Percentiles rank a stretch among this genome's conserved stretches.
These are phyloP conservation scores for Chrysoporthe cubensis DNA, from an alignment of 2,329 filamentous ascomycete species.

Conservation along the genomic window DNA sequence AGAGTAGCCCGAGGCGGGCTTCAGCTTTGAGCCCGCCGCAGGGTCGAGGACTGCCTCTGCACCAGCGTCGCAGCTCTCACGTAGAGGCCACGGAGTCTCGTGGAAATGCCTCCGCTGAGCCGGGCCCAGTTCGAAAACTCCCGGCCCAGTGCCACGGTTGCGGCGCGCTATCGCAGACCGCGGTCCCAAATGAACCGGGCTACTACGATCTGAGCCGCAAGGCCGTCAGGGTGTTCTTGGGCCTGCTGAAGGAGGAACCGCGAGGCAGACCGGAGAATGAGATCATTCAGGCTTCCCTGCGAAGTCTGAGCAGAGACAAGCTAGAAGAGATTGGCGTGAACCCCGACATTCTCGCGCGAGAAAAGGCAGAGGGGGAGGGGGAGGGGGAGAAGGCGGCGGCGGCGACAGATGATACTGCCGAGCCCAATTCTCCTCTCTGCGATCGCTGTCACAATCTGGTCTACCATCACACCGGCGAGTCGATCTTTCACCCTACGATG, in stretches of 20 bases:
- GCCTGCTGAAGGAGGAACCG: constrained; percentile 35
- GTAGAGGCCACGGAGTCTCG: neutral
- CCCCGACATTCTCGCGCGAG: constrained; percentile 41
- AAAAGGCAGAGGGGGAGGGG: constrained; percentile 2
- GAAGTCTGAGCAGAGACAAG: constrained; percentile 45
- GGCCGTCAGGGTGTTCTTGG: constrained; percentile 54
- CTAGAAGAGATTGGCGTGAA: constrained; percentile 53
- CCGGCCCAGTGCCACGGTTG: constrained; percentile 67
- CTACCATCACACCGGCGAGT: constrained; percentile 72
- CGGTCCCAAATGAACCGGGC: constrained; percentile 56
- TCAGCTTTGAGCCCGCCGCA: neutral
- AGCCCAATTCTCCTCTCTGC: constrained; percentile 65
- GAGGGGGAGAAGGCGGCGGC: neutral
- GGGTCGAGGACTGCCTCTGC: constrained; percentile 13
- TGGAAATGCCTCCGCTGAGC: neutral
- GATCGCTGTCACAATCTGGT: constrained; percentile 83
- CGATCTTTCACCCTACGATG: constrained; percentile 81
- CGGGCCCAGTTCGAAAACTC: constrained; percentile 38
- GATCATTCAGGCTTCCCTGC: constrained; percentile 52
- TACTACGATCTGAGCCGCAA: constrained; percentile 60
- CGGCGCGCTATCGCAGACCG: constrained; percentile 65
- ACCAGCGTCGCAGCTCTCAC: constrained; percentile 13
- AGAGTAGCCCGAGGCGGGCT: neutral
- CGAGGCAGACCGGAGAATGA: constrained; percentile 45
- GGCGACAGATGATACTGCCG: too few species aligned